phyloP scores from a whole-genome alignment of 2,329 filamentous ascomycete species.

The Cercospora nicotianae region DNA sequence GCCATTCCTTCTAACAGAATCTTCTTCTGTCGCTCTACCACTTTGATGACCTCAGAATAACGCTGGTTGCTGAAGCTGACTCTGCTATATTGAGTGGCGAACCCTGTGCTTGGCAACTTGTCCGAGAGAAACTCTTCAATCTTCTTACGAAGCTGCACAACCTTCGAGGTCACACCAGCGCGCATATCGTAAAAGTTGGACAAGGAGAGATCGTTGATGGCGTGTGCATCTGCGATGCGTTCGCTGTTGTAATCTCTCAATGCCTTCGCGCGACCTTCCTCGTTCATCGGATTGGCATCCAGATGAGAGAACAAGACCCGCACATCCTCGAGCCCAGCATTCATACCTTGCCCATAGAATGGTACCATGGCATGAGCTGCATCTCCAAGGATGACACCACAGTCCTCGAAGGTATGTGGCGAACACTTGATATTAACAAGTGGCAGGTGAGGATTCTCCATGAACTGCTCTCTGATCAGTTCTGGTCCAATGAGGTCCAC shows the following conservation, averaged over 20 bases:
- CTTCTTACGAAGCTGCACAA: constrained; percentile 79
- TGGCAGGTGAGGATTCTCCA: constrained; percentile 81
- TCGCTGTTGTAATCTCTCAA: constrained; percentile 73
- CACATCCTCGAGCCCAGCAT: constrained; percentile 92
- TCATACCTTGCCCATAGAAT: constrained; percentile 98
- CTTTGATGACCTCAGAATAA: constrained; percentile 77
- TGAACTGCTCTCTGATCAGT: constrained; percentile 73
- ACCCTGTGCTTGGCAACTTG: constrained; percentile 74
- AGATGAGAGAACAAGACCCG: constrained; percentile 80
- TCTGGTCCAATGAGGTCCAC: constrained; percentile 64
- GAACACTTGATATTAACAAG: constrained; percentile 91
- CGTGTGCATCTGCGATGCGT: constrained; percentile 75
- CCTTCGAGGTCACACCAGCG: constrained; percentile 71
- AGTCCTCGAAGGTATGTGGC: constrained; percentile 77
- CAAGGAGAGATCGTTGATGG: constrained; percentile 89
- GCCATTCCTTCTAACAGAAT: constrained; percentile 44
- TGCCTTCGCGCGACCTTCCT: constrained; percentile 46
- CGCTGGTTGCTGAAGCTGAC: constrained; percentile 92
- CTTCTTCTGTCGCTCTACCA: constrained; percentile 67
- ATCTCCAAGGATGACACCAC: constrained; percentile 84
- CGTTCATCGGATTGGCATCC: constrained; percentile 61
- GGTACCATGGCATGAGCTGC: constrained; percentile 97
- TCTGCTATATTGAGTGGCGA: constrained; percentile 88
- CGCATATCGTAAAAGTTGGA: constrained; percentile 96
- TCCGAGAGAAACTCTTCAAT: constrained; percentile 81